Base-by-base conservation (phyloP, 2,329 filamentous ascomycete genomes). In the Orbilia quercus region DNA sequence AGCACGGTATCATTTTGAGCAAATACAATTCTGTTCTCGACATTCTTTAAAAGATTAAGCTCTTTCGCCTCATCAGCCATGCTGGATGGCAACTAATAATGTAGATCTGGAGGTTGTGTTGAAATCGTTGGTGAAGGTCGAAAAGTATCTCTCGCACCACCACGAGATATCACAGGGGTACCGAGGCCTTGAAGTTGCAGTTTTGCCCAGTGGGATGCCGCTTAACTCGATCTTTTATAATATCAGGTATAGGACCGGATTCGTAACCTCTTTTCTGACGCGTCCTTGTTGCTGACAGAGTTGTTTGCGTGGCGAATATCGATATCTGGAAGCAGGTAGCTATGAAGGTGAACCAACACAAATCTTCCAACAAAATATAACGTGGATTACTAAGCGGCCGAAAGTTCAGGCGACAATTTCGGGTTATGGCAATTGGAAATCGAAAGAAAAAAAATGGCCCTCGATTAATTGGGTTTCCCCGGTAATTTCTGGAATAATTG, bases 1-100 rank as follows among this genome's bases (percentile, higher is more conserved):
- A 99, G 86, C 82, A 94, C 96, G 75, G 87, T 84, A 79, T 97
- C 94, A 57, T 92, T 89, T 77, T 92, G 90, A 25, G 93, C 90
- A 58, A 94, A 87, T 25, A 87, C 90, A 78, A 97, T 95, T 75
- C 89, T 87, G 79, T 95, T 87, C 80, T 96, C 92, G 48, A 96
- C 90, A 79, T 91, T 94, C 78, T 91, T 90, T 58, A 96, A 87
- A 74, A 97, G 86, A 76, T 88, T 87, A 76, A 96, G 84, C 85
- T 96, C 92, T 75, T 89, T 87, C 80, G 90, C 84, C 81, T 90
- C 88, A 4, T 77, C 76, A 23, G 76, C 69, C 69, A 73, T 73
- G 28, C n/a, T 50, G 34, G 53, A 20, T 28, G 6, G n/a, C n/a
- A n/a, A n/a, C n/a, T 34, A 16, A 22, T 53, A 7, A 20, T 34